Evolutionary conservation across 148 eudicot species (phyloP).

Genomic region (Heliosperma pusillum): DNA sequence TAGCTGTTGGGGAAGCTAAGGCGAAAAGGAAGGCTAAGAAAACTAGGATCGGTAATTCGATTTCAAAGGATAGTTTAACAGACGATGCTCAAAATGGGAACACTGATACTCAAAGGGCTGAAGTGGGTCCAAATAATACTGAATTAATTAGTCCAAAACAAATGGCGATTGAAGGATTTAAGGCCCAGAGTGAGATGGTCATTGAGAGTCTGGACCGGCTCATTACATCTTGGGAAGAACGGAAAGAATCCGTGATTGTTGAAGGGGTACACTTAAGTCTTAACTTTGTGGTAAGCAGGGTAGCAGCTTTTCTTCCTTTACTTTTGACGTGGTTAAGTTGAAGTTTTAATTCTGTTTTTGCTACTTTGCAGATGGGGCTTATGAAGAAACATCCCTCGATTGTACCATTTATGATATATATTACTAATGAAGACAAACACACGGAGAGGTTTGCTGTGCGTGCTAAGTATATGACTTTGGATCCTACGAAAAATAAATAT

Average conservation of each 20-base stretch:
- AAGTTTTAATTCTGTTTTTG: conserved; percentile 1
- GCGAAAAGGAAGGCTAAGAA: conserved; percentile 73
- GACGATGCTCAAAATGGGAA: conserved; percentile 37
- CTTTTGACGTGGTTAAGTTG: neutral
- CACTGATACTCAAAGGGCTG: conserved; percentile 37
- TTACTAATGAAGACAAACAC: conserved; percentile 89
- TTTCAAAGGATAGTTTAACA: conserved; percentile 37
- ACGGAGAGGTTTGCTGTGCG: conserved; percentile 96
- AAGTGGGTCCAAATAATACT: conserved; percentile 29
- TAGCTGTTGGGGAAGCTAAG: conserved; percentile 89
- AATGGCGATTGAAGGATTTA: conserved; percentile 94
- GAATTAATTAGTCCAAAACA: conserved; percentile 69
- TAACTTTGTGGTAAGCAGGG: conserved; percentile 93
- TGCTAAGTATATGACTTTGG: conserved; percentile 94
- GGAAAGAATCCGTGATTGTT: conserved; percentile 90
- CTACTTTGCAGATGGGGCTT: conserved; percentile 80
- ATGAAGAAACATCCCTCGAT: conserved; percentile 98
- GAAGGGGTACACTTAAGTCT: conserved; percentile 99
- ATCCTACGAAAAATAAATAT: conserved; percentile 86
- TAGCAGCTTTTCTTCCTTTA: conserved; percentile 2
- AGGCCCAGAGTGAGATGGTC: conserved; percentile 99
- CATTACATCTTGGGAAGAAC: conserved; percentile 89
- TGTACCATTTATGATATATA: conserved; percentile 94
- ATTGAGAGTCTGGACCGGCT: conserved; percentile 94
- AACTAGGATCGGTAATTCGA: conserved; percentile 37